Conservation (phyloP, 345 rosid species). For the Toxicodendron radicans region DNA sequence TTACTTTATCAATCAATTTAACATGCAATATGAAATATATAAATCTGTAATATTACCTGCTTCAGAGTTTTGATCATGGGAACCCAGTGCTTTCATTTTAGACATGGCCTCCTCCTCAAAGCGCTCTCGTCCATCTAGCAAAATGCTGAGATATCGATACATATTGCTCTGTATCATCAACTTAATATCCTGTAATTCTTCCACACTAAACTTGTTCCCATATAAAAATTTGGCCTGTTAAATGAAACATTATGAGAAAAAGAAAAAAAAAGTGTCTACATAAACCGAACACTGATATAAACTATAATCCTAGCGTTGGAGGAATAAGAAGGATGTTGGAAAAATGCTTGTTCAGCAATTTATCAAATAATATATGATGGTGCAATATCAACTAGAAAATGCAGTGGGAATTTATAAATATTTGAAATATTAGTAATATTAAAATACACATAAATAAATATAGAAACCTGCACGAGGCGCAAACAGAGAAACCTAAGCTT, state of each 20-base stretch:
- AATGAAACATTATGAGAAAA: slow-evolving; percentile 3
- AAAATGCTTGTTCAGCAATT: neutral
- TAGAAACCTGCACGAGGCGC: neutral
- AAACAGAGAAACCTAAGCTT: neutral
- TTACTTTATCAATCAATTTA: neutral
- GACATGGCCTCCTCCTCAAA: slow-evolving; percentile 90
- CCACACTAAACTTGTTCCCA: slow-evolving; percentile 73
- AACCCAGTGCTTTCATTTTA: slow-evolving; percentile 38
- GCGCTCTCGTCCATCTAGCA: slow-evolving; percentile 95
- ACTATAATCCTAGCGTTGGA: neutral
- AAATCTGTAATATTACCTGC: slow-evolving; percentile 38
- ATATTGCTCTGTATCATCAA: slow-evolving; percentile 96
- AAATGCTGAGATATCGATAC: slow-evolving; percentile 89
- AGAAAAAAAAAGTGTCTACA: neutral
- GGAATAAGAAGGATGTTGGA: neutral
- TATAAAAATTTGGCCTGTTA: slow-evolving; percentile 92
- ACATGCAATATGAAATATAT: neutral
- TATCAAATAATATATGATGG: neutral
- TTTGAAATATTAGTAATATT: neutral
- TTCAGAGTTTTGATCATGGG: slow-evolving; percentile 46
- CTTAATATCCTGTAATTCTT: slow-evolving; percentile 88
- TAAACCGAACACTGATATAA: neutral
- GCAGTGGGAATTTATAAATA: neutral
- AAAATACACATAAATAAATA: neutral
- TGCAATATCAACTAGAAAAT: neutral